Base-by-base conservation (phyloP, 345 rosid species). In the Viola odorata region DNA sequence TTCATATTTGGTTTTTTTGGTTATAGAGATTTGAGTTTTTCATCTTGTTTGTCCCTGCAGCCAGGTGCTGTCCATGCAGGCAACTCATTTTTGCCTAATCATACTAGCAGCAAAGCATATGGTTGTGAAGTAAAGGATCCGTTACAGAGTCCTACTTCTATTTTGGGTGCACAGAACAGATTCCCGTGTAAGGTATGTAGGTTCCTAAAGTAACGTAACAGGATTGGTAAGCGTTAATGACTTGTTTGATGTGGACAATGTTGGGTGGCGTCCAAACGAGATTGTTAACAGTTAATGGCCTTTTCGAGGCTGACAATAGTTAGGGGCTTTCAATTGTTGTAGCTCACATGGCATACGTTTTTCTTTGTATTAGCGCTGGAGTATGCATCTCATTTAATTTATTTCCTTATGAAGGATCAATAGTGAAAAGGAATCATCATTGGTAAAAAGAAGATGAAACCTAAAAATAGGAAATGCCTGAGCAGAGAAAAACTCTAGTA, bases 171-270 rank as follows among this genome's bases (percentile, higher is more conserved):
- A 17, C 75, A 63, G 65, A 84, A 75, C 61, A 73, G 69, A 54
- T 75, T 78, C 65, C 59, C 69, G 12, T 75, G 62, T 55, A 84
- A 75, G 89, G 92, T 84, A 61, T 41, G 69, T 52, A 57, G 53
- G 51, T 68, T 65, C 62, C 4, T 6, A 49, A 37, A 53, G 9
- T 50, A 59, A 23, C 13, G 39, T 57, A 55, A 37, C 69, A 45
- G 45, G 58, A 65, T 52, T 37, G 10, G 62, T 48, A 54, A 57
- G 50, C 45, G 42, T 38, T 39, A 1, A 13, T 47, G 55, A n/a
- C 63, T 37, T 48, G 41, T 37, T 52, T 37, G 13, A 62, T 52
- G 14, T 5, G 41, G 69, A 61, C 52, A 55, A 50, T 36, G 5
- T 32, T 14, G 13, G 57, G 45, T 57, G 44, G 37, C 37, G 32